Evolutionary conservation across 352 stramenopile species (phyloP).

Genomic region (Phytophthora sp.): DNA sequence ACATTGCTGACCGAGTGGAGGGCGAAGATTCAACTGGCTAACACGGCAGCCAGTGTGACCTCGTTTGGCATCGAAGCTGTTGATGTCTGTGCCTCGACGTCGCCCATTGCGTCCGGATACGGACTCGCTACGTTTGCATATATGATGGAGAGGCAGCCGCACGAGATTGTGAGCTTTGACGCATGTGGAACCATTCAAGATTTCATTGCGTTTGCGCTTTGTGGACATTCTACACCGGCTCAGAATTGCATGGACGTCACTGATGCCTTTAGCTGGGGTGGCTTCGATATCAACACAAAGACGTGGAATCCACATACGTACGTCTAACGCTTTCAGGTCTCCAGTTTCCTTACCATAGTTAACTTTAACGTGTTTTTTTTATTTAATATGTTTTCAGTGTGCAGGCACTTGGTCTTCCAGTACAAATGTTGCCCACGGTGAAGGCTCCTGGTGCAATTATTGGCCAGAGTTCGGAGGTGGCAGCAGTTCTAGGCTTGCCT

Average conservation of each 20-base stretch:
- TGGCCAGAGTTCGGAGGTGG: slow-evolving; percentile 33
- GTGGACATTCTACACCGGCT: slow-evolving; percentile 35
- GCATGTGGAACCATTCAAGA: slow-evolving; percentile 79
- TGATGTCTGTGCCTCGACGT: slow-evolving; percentile 36
- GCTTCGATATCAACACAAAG: slow-evolving; percentile 49
- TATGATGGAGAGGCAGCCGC: slow-evolving; percentile 37
- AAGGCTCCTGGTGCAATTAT: slow-evolving; percentile 49
- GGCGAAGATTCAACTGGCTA: slow-evolving; percentile 25
- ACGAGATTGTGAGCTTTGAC: slow-evolving; percentile 46
- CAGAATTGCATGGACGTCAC: slow-evolving; percentile 68
- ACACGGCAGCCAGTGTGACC: slow-evolving; percentile 1
- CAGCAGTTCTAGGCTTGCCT: slow-evolving; percentile 39
- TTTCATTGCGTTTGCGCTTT: slow-evolving; percentile 65
- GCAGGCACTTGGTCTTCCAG: slow-evolving; percentile 54
- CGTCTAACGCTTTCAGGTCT: not conserved
- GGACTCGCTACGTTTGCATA: slow-evolving; percentile 70
- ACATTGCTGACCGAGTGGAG: slow-evolving; percentile 46
- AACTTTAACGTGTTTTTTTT: not conserved
- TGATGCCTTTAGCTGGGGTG: slow-evolving; percentile 76
- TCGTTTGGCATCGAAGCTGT: slow-evolving; percentile 7
- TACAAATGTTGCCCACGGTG: slow-evolving; percentile 53
- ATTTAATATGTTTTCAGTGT: slow-evolving; percentile 36
- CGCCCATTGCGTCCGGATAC: slow-evolving; percentile 60
- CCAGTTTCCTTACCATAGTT: too few relatives aligned
- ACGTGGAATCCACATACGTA: slow-evolving; percentile 55